A percentile compares a stretch with the other conserved stretches of the same genome.
These are phyloP conservation scores for Galeopsis tetrahit DNA, from an alignment of 257 asterid genomes.

Conservation along the genomic window DNA sequence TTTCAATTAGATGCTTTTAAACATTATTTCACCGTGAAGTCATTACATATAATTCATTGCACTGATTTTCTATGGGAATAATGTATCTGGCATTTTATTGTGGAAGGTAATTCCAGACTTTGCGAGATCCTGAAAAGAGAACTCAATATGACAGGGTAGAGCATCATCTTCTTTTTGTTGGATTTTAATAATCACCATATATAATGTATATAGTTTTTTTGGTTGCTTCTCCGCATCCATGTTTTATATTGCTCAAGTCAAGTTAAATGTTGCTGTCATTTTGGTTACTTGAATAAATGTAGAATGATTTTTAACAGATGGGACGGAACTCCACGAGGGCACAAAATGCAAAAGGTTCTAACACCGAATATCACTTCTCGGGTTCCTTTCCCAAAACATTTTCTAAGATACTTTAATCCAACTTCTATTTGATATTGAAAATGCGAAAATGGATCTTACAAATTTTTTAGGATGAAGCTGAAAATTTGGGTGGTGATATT, in stretches of 20 bases:
- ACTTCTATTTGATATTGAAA: too few species aligned
- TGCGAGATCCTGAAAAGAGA: slow-evolving; percentile 81
- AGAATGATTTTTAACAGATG: slow-evolving; percentile 42
- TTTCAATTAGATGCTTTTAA: too few species aligned
- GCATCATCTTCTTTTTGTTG: slow-evolving; percentile 26
- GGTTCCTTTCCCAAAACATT: too few species aligned
- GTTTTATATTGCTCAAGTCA: slow-evolving; percentile 6
- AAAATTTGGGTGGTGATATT: slow-evolving; percentile 55
- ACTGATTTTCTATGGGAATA: background rate
- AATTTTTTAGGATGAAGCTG: slow-evolving; percentile 76
- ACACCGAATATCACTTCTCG: background rate
- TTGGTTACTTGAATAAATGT: too few species aligned
- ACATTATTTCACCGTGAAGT: too few species aligned
- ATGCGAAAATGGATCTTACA: slow-evolving; percentile 44
- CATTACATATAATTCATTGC: too few species aligned
- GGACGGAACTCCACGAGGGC: slow-evolving; percentile 43
- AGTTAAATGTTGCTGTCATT: slow-evolving; percentile 18
- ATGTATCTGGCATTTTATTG: slow-evolving; percentile 36
- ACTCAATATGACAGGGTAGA: slow-evolving; percentile 75
- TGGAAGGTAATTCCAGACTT: slow-evolving; percentile 69
- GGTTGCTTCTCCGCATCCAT: slow-evolving; percentile 15
- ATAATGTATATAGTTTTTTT: background rate
- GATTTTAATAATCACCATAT: too few species aligned
- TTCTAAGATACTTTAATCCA: too few species aligned
- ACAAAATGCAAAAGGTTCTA: slow-evolving; percentile 43